phyloP scores from a whole-genome alignment of 2,329 filamentous ascomycete genomes.

The Trichoderma brevicompactum region DNA sequence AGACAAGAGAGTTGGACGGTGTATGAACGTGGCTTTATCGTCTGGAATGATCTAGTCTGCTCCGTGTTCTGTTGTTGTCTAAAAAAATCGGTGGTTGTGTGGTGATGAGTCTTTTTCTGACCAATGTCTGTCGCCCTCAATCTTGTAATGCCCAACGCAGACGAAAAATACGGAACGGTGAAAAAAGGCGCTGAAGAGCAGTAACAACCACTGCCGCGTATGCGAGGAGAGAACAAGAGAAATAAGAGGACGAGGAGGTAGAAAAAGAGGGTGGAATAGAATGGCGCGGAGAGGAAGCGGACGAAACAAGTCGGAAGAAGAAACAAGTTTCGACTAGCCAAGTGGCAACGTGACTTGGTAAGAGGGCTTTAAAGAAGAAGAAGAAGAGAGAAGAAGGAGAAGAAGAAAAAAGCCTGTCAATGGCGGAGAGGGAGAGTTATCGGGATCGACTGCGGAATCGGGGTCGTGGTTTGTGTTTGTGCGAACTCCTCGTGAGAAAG shows the following conservation, averaged over 20 bases:
- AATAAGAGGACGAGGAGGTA: not conserved
- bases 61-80: conserved; percentile 10
- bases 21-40: not conserved
- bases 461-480: conserved; percentile 5
- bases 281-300: not conserved
- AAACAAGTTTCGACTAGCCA: not conserved
- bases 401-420: not conserved
- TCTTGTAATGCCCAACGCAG: not conserved
- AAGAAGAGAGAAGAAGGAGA: not conserved
- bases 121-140: not conserved
- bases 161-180: not conserved
- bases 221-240: conserved; percentile 4
- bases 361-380: not conserved
- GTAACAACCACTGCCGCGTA: not conserved
- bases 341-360: conserved; percentile 1
- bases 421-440: not conserved
- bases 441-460: not conserved
- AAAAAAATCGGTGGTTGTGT: not conserved
- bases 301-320: conserved; percentile 2
- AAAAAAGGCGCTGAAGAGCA: not conserved
- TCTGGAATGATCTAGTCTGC: conserved; percentile 5
- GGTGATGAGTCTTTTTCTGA: conserved; percentile 17
- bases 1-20: not conserved
- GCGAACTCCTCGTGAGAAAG: conserved; percentile 23
- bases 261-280: not conserved